Conservation (phyloP, 352 stramenopile genomes). For the Phytophthora constricta region DNA sequence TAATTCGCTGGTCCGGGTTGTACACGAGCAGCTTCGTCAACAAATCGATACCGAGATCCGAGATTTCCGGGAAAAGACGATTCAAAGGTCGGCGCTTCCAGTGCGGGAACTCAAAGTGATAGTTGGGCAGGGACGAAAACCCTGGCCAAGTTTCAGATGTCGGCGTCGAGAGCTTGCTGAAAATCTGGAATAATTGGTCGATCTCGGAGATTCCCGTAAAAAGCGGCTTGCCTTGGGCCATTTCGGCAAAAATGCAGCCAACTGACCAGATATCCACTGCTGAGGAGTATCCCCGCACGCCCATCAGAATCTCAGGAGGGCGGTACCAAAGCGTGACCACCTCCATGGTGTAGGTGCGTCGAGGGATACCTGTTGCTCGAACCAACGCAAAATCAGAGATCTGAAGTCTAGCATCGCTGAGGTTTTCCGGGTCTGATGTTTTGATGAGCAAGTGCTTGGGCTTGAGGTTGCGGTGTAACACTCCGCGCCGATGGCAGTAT, state of each 20-base stretch:
- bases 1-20: slow-evolving; percentile 84
- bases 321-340: slow-evolving; percentile 93
- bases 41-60: slow-evolving; percentile 72
- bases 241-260: slow-evolving; percentile 98
- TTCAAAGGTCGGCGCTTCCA: slow-evolving; percentile 76
- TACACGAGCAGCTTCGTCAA: slow-evolving; percentile 82
- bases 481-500: slow-evolving; percentile 87
- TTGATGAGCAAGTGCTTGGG: slow-evolving; percentile 91
- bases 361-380: slow-evolving; percentile 86
- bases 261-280: slow-evolving; percentile 94
- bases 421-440: slow-evolving; percentile 61
- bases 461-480: slow-evolving; percentile 92
- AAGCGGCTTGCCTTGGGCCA: slow-evolving; percentile 88
- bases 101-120: slow-evolving; percentile 91
- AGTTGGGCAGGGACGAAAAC: slow-evolving; percentile 97
- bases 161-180: slow-evolving; percentile 96
- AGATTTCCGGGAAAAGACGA: slow-evolving; percentile 76
- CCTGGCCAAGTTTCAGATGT: slow-evolving; percentile 97
- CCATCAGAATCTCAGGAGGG: slow-evolving; percentile 91
- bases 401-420: slow-evolving; percentile 77
- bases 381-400: slow-evolving; percentile 91
- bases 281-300: slow-evolving; percentile 82
- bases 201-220: slow-evolving; percentile 87
- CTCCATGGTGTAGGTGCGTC: slow-evolving; percentile 91
- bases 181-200: slow-evolving; percentile 89